phyloP scores from a whole-genome alignment of 331 rosid species.

The Arachis monticola region DNA sequence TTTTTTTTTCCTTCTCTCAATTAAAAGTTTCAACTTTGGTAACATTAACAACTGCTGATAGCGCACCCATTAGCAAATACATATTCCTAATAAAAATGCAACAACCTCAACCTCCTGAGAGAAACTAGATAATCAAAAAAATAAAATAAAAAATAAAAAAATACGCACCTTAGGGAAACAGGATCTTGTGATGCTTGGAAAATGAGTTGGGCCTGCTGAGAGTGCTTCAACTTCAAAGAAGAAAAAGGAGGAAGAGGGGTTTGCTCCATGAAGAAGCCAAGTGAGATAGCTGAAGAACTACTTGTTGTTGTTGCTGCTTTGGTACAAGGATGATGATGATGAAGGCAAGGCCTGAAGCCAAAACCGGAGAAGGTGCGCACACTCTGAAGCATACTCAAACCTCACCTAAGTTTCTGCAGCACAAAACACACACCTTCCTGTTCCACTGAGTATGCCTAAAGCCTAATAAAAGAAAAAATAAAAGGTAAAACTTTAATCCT shows the following conservation, averaged over 20 bases:
- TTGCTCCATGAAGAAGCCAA: conserved; percentile 34
- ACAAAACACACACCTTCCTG: too few relatives aligned
- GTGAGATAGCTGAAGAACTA: conserved; percentile 24
- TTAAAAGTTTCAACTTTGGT: too few relatives aligned
- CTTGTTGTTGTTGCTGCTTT: background rate
- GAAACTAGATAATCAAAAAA: background rate
- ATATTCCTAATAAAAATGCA: too few relatives aligned
- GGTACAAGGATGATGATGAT: conserved; percentile 1
- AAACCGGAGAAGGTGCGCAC: conserved; percentile 26
- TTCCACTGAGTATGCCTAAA: too few relatives aligned
- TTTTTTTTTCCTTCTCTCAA: too few relatives aligned
- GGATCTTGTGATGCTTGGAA: conserved; percentile 38
- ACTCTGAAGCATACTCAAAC: conserved; percentile 43
- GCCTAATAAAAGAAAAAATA: too few relatives aligned
- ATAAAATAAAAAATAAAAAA: background rate
- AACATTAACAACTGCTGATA: too few relatives aligned
- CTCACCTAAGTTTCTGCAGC: conserved; percentile 14
- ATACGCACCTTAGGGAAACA: conserved; percentile 38
- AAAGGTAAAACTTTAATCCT: too few relatives aligned
- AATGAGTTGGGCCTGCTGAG: conserved; percentile 12
- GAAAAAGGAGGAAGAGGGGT: background rate
- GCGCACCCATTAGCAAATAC: too few relatives aligned
- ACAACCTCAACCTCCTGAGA: background rate
- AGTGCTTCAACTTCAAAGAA: conserved; percentile 38
- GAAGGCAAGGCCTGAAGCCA: conserved; percentile 31